Conservation (phyloP, 2,329 filamentous ascomycete genomes). For the Colletotrichum musicola region DNA sequence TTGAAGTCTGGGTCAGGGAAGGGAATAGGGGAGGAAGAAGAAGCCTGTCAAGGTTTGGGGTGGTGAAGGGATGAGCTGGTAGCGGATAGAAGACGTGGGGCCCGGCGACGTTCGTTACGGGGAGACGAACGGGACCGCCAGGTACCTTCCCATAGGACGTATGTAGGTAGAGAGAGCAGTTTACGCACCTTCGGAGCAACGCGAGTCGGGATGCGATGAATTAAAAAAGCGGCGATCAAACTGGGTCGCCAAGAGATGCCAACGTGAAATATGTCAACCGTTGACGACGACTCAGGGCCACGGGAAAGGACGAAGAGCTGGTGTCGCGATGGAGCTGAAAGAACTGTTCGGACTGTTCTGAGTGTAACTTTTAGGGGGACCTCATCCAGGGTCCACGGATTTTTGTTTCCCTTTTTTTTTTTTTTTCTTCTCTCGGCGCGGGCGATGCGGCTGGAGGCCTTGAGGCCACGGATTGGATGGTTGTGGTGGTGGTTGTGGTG, state of each 20-base stretch:
- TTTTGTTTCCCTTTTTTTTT: conserved; percentile 3
- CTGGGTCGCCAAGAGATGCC: conserved; percentile 10
- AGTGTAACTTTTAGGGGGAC: not conserved
- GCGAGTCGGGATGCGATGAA: conserved; percentile 1
- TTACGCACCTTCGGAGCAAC: conserved; percentile 3
- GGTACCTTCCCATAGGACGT: too few relatives aligned
- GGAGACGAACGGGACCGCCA: conserved; percentile 2
- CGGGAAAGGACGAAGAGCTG: not conserved
- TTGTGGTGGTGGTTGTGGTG: too few relatives aligned
- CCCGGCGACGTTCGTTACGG: conserved; percentile 32
- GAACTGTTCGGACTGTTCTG: not conserved
- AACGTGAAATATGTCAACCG: not conserved
- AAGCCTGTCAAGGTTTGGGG: conserved; percentile 32
- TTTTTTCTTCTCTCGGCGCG: not conserved
- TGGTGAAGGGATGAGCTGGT: conserved; percentile 36
- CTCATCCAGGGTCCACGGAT: conserved; percentile 3
- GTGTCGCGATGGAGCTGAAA: not conserved
- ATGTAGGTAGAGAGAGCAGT: too few relatives aligned
- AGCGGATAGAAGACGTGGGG: conserved; percentile 34
- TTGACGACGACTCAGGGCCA: not conserved
- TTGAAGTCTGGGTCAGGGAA: conserved; percentile 15
- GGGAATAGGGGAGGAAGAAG: conserved; percentile 27
- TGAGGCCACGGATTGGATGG: conserved; percentile 20
- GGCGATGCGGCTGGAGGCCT: conserved; percentile 21
- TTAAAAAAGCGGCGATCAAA: conserved; percentile 1